Conservation (phyloP, 2,329 filamentous ascomycete genomes). For the Emericellopsis atlantica region DNA sequence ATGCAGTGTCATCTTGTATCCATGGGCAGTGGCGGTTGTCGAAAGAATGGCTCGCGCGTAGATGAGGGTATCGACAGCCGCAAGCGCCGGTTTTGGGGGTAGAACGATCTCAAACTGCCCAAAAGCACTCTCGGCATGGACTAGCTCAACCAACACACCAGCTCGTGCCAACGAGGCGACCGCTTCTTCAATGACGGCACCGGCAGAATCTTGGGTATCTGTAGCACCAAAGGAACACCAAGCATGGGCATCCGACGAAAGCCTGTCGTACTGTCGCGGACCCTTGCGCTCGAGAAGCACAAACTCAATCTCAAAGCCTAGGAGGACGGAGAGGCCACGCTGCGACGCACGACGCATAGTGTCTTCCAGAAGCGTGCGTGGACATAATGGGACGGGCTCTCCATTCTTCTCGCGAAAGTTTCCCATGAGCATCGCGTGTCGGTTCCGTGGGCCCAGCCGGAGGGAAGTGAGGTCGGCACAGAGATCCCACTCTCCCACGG, state of each 20-base stretch:
- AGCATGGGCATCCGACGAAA: slow-evolving; percentile 51
- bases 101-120: slow-evolving; percentile 73
- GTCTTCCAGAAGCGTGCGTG: slow-evolving; percentile 47
- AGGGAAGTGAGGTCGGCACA: slow-evolving; percentile 54
- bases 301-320: slow-evolving; percentile 78
- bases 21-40: slow-evolving; percentile 47
- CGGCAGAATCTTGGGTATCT: slow-evolving; percentile 33
- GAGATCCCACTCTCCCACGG: slow-evolving; percentile 49
- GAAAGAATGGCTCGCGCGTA: slow-evolving; percentile 59
- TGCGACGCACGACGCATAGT: slow-evolving; percentile 39
- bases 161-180: slow-evolving; percentile 43
- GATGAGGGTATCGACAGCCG: slow-evolving; percentile 59
- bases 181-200: slow-evolving; percentile 53
- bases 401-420: slow-evolving; percentile 50
- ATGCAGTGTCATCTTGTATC: slow-evolving; percentile 58
- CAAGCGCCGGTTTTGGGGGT: slow-evolving; percentile 45
- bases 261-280: slow-evolving; percentile 18
- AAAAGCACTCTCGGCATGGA: slow-evolving; percentile 60
- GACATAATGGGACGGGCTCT: slow-evolving; percentile 41
- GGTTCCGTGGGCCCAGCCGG: slow-evolving; percentile 40
- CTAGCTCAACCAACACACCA: slow-evolving; percentile 56
- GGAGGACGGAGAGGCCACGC: slow-evolving; percentile 40
- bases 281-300: slow-evolving; percentile 46
- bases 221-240: slow-evolving; percentile 53
- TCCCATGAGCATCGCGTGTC: slow-evolving; percentile 53